phyloP scores from a whole-genome alignment of 192 early-diverging fungal genomes.

The Piromyces finnis region DNA sequence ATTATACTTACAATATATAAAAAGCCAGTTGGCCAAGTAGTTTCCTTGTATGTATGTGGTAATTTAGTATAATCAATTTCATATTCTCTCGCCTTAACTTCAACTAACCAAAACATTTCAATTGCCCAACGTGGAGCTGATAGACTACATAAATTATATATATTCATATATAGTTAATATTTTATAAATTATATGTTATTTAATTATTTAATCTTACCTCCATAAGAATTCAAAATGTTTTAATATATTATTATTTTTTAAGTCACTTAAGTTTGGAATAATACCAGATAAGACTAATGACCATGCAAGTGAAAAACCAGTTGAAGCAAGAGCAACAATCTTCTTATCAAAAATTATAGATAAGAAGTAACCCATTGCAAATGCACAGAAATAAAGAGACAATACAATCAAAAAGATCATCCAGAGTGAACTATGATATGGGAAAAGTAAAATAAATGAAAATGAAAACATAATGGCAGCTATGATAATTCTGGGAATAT shows the following conservation, averaged over 20 bases:
- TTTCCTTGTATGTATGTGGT: not conserved
- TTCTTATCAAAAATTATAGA: conserved; percentile 18
- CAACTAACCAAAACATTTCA: conserved; percentile 35
- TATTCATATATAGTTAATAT: too few relatives aligned
- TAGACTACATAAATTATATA: conserved; percentile 3
- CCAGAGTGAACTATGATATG: conserved; percentile 10
- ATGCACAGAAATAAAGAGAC: conserved; percentile 27
- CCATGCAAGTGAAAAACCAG: conserved; percentile 43
- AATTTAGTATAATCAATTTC: not conserved
- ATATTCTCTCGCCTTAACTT: conserved; percentile 13
- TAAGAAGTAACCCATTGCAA: conserved; percentile 33
- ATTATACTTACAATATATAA: not conserved
- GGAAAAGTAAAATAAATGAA: conserved; percentile 36
- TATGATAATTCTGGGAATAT: conserved; percentile 36
- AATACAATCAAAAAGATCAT: conserved; percentile 21
- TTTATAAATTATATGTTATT: too few relatives aligned
- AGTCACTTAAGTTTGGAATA: conserved; percentile 23
- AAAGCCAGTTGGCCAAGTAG: not conserved
- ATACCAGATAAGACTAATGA: conserved; percentile 35
- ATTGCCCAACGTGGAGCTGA: conserved; percentile 43
- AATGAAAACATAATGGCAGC: conserved; percentile 32
- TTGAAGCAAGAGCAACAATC: conserved; percentile 24
- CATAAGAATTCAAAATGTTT: conserved; percentile 25
- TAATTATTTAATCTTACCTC: too few relatives aligned
- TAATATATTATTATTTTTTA: conserved; percentile 7